Base-by-base conservation (phyloP, 345 rosid species). In the Odontarrhena argentea region DNA sequence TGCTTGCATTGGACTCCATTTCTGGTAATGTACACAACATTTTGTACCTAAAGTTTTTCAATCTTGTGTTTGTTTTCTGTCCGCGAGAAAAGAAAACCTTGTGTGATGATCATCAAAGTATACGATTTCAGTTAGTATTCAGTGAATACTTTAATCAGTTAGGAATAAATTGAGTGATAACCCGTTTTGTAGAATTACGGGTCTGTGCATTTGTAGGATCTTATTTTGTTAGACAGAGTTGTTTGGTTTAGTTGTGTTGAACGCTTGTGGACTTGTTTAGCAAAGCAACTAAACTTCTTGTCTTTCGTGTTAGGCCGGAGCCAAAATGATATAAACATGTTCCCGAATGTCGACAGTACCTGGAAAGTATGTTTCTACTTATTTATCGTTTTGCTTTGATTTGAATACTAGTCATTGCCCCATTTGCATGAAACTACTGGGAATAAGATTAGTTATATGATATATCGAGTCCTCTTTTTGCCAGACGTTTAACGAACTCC, bases 401-500 rank as follows among this genome's bases (percentile, higher is more conserved):
- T 1, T 40, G 11, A 71, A 59, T 30, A 43, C 59, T 57, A 35
- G 7, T 57, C 57, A 57, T 57, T 53, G 8, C 47, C 11, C 11
- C 49, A 54, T 25, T 35, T 55, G 44, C 9, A 40, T 36, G 10
- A 41, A 30, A 56, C 15, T 60, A 11, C 14, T 64, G 7, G 22
- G 28, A 1, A 12, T 53, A 63, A 58, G 43, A 5, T 13, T 59
- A 67, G 41, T 12, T 44, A 25, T 53, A 37, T 49, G 35, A 62
- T 48, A 14, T 38, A 37, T 22, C 2, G 9, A 47, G 10, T 53
- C 43, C 26, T 51, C 0, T 45, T 6, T 15, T 47, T 50, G 72
- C 2, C 86, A 93, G 97, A 72, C 88, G 9, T 93, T 93, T 63
- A 93, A 90, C 37, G 80, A 86, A 78, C 74, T 93, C 55, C 98